These are phyloP conservation scores for Paraphaeosphaeria minitans DNA, from an alignment of 2,329 filamentous ascomycete genomes.

Conservation along the genomic window DNA sequence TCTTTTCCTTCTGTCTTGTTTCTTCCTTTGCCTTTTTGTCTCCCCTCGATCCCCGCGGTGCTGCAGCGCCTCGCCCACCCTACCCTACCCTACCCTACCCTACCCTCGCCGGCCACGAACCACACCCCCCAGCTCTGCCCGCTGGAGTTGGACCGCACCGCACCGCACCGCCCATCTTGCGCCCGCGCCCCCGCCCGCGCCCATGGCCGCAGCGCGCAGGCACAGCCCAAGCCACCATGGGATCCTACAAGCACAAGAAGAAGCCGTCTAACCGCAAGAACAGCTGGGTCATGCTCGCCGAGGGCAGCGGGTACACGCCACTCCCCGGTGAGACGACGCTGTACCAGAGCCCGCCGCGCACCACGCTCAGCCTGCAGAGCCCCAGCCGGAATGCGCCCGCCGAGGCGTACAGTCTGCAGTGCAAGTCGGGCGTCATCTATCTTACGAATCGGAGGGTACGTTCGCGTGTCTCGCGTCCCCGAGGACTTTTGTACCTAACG, in stretches of 20 bases:
- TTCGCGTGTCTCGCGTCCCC: neutral
- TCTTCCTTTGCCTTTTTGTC: neutral
- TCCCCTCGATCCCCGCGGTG: neutral
- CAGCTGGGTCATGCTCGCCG: constrained; percentile 92
- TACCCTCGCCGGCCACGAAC: constrained; percentile 18
- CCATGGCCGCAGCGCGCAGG: constrained; percentile 7
- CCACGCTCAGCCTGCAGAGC: constrained; percentile 75
- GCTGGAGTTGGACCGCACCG: neutral
- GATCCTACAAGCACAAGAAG: constrained; percentile 30
- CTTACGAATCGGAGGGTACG: constrained; percentile 85
- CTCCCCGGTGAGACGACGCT: constrained; percentile 83
- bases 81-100: too few relatives aligned
- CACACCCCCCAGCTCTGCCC: neutral
- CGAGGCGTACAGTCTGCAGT: constrained; percentile 70
- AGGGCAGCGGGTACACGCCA: constrained; percentile 74
- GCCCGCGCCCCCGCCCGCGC: neutral
- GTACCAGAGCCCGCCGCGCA: constrained; percentile 78
- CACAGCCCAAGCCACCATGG: constrained; percentile 17
- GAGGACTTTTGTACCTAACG: too few relatives aligned
- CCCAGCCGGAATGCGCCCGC: constrained; percentile 68
- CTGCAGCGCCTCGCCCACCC: neutral
- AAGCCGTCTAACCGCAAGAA: constrained; percentile 42
- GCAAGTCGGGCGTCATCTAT: constrained; percentile 75
- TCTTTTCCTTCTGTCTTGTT: constrained; percentile 9
- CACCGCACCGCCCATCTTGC: constrained; percentile 1